Evolutionary conservation across 495 filamentous ascomycete species (phyloP).

Genomic region (Penicillium crystallinum): DNA sequence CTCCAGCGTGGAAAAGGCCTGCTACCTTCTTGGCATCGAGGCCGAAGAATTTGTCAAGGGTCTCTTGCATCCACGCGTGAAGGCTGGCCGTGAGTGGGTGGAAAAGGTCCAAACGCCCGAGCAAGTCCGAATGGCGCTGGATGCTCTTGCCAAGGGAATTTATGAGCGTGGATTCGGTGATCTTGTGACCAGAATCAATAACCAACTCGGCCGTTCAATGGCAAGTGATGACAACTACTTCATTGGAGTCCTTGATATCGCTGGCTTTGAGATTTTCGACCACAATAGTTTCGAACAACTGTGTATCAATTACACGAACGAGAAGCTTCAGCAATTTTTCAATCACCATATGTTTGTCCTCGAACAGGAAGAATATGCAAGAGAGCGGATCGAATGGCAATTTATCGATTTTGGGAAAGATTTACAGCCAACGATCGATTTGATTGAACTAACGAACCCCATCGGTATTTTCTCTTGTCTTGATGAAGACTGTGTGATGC

Average conservation of each 20-base stretch:
- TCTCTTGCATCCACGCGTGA: conserved; percentile 85
- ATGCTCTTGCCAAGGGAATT: conserved; percentile 93
- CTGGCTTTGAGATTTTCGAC: conserved; percentile 98
- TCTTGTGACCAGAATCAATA: conserved; percentile 86
- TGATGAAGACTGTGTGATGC: conserved; percentile 98
- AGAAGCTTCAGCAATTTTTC: conserved; percentile 99
- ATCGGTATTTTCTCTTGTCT: conserved; percentile 99
- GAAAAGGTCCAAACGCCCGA: conserved; percentile 97
- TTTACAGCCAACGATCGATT: conserved; percentile 94
- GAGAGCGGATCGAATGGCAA: conserved; percentile 98
- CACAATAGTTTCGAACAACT: conserved; percentile 98
- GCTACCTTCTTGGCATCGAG: conserved; percentile 77
- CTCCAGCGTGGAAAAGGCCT: conserved; percentile 67
- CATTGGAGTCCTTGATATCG: conserved; percentile 98
- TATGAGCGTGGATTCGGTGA: conserved; percentile 96
- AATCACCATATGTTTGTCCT: conserved; percentile 99
- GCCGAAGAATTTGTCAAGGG: conserved; percentile 81
- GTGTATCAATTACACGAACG: conserved; percentile 99
- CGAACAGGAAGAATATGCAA: conserved; percentile 96
- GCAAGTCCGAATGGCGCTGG: conserved; percentile 83
- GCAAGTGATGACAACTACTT: conserved; percentile 84
- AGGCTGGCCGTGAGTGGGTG: conserved; percentile 95
- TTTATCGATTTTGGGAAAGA: conserved; percentile 99
- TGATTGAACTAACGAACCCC: conserved; percentile 93
- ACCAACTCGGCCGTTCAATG: conserved; percentile 76